Evolutionary conservation across 2,329 filamentous ascomycete genomes (phyloP), one percentile per base, ranked within the genome.

Genomic region (Acrocalymma vagum): DNA sequence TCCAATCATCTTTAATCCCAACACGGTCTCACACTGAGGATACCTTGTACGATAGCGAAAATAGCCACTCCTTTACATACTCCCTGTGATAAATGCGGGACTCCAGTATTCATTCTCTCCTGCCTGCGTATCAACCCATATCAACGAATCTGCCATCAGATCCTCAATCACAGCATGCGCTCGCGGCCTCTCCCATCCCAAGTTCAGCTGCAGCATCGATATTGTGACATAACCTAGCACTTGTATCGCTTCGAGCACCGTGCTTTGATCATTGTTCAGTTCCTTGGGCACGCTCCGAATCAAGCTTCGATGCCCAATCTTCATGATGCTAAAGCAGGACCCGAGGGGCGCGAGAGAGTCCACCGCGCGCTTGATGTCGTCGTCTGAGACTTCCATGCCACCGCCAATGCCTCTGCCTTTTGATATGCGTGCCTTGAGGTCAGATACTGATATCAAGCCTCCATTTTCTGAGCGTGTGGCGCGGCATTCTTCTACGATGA

Each of bases 71-170:
- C 21, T 32, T 28, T 34, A 34, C 28, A 18, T 16, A 27, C 30
- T 13, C 9, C 38, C 57, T n/a, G 55, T 60, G 11, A 92, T 89
- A 47, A 88, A 89, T 0, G 86, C 84, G 1, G 89, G 89, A 44
- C 84, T 89, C 94, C 94, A 99, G 61, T 96, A 99, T 71, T 97
- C 92, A 70, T 86, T 91, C 73, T 97, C 93, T 7, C 82, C 78
- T 22, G 79, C 85, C 72, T 96, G 91, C 53, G 83, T 84, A 70
- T 99, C 94, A 5, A 97, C 84, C 94, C 94, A 99, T 10, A 99
- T 83, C 76, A 99, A 82, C 36, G 91, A 90, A 60, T 95, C 90
- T 0, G 86, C 85, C 35, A 97, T 78, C 22, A 99, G 74, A 69
- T 99, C 94, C 48, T 96, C 90, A 35, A 97, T 81, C 2, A 93